Evolutionary conservation across 495 filamentous ascomycete genomes (phyloP).

Genomic region (Pseudevernia furfuracea): DNA sequence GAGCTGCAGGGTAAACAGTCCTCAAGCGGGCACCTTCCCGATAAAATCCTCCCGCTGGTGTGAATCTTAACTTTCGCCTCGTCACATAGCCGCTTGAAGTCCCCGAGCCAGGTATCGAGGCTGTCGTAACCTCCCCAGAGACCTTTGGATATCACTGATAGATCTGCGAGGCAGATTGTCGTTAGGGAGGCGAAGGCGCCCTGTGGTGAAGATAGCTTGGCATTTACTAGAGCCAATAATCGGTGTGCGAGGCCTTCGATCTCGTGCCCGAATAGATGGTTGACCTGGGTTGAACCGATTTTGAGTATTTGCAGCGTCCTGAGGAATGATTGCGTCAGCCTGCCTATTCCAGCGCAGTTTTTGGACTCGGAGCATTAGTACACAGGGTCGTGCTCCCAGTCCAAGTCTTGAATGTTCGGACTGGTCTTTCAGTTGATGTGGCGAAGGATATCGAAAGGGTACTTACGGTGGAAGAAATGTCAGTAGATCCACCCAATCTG

Average conservation of each 20-base stretch:
- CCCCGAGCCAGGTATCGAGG: background rate
- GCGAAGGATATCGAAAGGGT: background rate
- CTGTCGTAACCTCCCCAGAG: background rate
- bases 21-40: background rate
- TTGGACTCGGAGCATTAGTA: background rate
- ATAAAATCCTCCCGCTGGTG: too few relatives aligned
- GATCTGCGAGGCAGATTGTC: background rate
- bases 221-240: background rate
- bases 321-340: background rate
- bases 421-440: background rate
- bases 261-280: background rate
- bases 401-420: background rate
- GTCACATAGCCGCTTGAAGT: background rate
- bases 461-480: background rate
- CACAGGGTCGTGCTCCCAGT: background rate
- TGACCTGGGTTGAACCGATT: background rate
- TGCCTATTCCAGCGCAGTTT: background rate
- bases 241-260: background rate
- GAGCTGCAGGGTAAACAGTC: background rate
- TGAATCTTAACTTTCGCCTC: background rate
- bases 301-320: background rate
- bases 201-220: background rate
- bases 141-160: background rate
- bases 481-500: background rate
- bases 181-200: background rate